phyloP scores from a whole-genome alignment of 2,329 filamentous ascomycete genomes.

The Fusarium sp. region DNA sequence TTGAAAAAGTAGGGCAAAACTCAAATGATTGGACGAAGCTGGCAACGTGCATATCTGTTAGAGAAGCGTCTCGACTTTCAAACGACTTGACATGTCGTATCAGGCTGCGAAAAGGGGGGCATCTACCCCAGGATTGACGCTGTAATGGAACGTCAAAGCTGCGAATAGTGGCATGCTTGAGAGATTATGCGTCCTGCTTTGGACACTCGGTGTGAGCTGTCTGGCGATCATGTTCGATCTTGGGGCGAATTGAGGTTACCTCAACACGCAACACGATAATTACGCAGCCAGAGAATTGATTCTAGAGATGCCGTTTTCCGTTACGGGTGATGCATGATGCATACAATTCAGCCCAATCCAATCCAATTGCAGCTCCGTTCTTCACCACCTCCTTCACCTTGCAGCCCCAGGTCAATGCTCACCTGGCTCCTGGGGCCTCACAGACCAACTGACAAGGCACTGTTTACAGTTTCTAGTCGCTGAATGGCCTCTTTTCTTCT shows the following conservation, averaged over 20 bases:
- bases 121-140: constrained; percentile 38
- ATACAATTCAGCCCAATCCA: constrained; percentile 26
- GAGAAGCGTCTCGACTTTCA: constrained; percentile 33
- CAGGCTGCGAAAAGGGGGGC: constrained; percentile 19
- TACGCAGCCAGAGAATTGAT: constrained; percentile 1
- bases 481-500: constrained; percentile 21
- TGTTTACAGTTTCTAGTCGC: constrained; percentile 1
- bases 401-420: constrained; percentile 25
- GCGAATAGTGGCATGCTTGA: constrained; percentile 26
- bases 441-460: constrained; percentile 33
- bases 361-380: constrained; percentile 34
- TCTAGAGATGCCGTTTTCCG: constrained; percentile 24
- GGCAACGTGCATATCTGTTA: constrained; percentile 1
- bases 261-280: constrained; percentile 6
- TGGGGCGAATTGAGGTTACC: neutral
- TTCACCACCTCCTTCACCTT: constrained; percentile 8
- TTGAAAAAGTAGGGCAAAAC: neutral
- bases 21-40: constrained; percentile 1
- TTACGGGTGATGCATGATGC: constrained; percentile 18
- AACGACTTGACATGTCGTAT: constrained; percentile 35
- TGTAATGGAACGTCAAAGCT: constrained; percentile 25
- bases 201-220: constrained; percentile 15
- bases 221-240: neutral
- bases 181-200: neutral
- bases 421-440: constrained; percentile 22